Evolutionary conservation across 805 yeast species (phyloP).

Genomic region (Pichia thaimueangensis): DNA sequence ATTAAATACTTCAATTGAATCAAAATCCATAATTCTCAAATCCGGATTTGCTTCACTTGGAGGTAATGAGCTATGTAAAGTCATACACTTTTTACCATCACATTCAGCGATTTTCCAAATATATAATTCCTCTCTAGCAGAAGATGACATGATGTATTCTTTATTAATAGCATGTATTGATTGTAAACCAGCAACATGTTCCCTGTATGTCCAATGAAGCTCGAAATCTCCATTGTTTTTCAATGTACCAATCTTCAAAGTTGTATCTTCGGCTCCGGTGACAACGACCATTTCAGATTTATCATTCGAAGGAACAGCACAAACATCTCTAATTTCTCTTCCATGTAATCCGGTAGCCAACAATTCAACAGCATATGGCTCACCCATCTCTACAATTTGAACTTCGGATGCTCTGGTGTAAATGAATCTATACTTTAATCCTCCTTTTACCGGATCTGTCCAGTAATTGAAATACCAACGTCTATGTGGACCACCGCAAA

Average conservation of each 20-base stretch:
- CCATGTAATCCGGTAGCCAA: conserved; percentile 77
- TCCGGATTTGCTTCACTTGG: conserved; percentile 63
- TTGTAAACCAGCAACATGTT: conserved; percentile 88
- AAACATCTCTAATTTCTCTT: conserved; percentile 75
- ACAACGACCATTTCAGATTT: conserved; percentile 40
- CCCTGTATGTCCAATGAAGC: conserved; percentile 57
- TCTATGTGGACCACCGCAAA: conserved; percentile 91
- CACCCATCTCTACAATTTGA: conserved; percentile 31
- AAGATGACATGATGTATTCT: conserved; percentile 45
- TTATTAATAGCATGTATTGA: conserved; percentile 55
- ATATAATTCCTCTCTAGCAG: conserved; percentile 84
- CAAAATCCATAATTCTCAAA: conserved; percentile 85
- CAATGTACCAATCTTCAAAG: conserved; percentile 51
- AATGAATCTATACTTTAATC: conserved; percentile 37
- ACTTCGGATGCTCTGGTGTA: conserved; percentile 55
- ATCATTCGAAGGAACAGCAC: conserved; percentile 35
- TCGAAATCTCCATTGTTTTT: conserved; percentile 36
- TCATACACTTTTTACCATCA: conserved; percentile 31
- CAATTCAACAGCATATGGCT: conserved; percentile 19
- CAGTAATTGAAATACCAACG: conserved; percentile 55
- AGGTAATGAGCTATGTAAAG: conserved; percentile 45
- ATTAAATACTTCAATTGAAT: conserved; percentile 34
- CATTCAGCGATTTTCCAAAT: conserved; percentile 55
- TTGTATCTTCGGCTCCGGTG: conserved; percentile 88
- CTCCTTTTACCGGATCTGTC: conserved; percentile 16